Base-by-base conservation (phyloP, 2,329 filamentous ascomycete species). In the Talaromyces sp. region DNA sequence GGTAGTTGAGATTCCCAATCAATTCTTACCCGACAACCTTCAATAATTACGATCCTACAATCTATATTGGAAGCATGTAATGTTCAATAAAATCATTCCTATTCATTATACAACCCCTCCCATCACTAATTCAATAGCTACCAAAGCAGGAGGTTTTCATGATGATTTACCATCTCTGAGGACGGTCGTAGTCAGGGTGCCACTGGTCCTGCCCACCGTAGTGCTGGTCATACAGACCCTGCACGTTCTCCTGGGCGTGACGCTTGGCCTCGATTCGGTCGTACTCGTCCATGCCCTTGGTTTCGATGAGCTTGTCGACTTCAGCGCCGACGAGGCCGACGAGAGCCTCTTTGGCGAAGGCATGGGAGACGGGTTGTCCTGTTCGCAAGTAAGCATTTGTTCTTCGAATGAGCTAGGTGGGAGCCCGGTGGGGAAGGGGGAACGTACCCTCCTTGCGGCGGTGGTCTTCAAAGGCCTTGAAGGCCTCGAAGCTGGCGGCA, bases 401-500 rank as follows among this genome's bases (percentile, higher is more conserved):
- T 27, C n/a, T n/a, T n/a, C n/a, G n/a, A n/a, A n/a, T n/a, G n/a
- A n/a, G n/a, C n/a, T n/a, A n/a, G n/a, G n/a, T n/a, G n/a, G n/a
- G n/a, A n/a, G n/a, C n/a, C n/a, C n/a, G n/a, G n/a, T n/a, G 22
- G 25, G 15, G 43, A 40, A 29, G 7, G 19, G 36, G 17, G 36
- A 25, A 59, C 81, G 29, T 81, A 88, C 88, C 91, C 76, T 91
- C 83, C 65, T 80, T 82, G 73, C 89, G 88, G 81, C 93, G 89
- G 72, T 86, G 83, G 77, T 93, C 88, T 80, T 93, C 91, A 72
- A 88, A 93, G 25, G 88, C 82, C 83, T 92, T 92, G 85, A 94
- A 90, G 72, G 88, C 91, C 69, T 87, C 89, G 75, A 94, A 94
- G 68, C 89, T 87, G 65, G 91, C 91, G 65, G 88, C 91, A 68